phyloP scores from a whole-genome alignment of 148 eudicot genomes.

The Limonium bicolor region DNA sequence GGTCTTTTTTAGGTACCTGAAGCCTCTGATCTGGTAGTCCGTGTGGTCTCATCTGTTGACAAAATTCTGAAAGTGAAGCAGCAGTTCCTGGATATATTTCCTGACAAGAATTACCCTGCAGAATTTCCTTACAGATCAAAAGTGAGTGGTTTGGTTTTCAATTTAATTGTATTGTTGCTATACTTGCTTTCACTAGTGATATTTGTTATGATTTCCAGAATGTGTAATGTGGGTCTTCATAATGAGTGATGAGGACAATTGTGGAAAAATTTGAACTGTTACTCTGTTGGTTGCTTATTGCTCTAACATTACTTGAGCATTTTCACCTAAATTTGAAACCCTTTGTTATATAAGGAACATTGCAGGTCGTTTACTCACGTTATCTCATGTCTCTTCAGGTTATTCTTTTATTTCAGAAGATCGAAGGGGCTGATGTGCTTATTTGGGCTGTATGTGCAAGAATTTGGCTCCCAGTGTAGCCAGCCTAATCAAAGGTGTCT shows the following conservation, averaged over 20 bases:
- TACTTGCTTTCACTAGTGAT: too few relatives aligned
- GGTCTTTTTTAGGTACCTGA: constrained; percentile 55
- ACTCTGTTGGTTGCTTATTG: too few relatives aligned
- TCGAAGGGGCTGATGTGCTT: constrained; percentile 87
- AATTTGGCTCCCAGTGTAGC: constrained; percentile 69
- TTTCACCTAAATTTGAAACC: too few relatives aligned
- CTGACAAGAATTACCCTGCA: constrained; percentile 49
- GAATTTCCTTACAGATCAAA: constrained; percentile 75
- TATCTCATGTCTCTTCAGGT: constrained; percentile 33
- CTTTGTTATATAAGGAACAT: too few relatives aligned
- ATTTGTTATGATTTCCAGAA: too few relatives aligned
- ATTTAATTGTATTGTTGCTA: too few relatives aligned
- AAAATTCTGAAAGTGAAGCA: constrained; percentile 65
- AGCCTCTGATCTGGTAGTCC: constrained; percentile 50
- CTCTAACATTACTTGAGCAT: too few relatives aligned
- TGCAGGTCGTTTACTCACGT: not conserved
- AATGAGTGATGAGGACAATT: too few relatives aligned
- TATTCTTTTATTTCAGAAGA: constrained; percentile 70
- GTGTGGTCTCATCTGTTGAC: constrained; percentile 72
- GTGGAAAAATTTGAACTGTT: too few relatives aligned
- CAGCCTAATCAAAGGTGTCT: constrained; percentile 72
- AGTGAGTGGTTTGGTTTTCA: too few relatives aligned
- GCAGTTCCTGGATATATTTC: constrained; percentile 60
- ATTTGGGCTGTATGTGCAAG: constrained; percentile 85
- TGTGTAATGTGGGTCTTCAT: too few relatives aligned